Evolutionary conservation across 2,329 filamentous ascomycete genomes (phyloP), one percentile per base, ranked within the genome.

Genomic region (Samsoniella hepiali): DNA sequence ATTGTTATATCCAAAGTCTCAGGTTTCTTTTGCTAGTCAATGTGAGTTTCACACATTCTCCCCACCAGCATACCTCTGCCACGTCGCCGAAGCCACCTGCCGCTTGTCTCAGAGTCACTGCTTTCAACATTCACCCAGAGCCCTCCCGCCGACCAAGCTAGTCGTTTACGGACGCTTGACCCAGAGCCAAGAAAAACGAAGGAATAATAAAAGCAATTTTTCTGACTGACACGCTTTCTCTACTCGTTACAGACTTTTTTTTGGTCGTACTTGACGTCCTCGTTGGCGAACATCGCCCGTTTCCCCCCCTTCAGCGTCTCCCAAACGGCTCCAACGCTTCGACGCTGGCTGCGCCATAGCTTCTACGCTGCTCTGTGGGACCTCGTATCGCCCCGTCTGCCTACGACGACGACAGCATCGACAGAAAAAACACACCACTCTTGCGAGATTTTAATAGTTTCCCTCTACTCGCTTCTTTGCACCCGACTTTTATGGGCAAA

Each of bases 331-430:
- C 40, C 59, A 49, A 62, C 59, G 59, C 59, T 62, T 31, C 38
- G 22, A 55, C 62, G 60, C 45, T 58, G 54, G 36, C 47, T 53
- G 45, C 47, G 54, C 62, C 55, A 53, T 58, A 27, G 31, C 47
- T 36, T 44, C 13, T 38, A 31, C 60, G 17, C 55, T 56, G 54
- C 62, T 27, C 47, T 58, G 62, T 58, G 62, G 62, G 62, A 63
- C 62, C 62, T 63, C 62, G 62, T 63, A 63, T 63, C 38, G 54
- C 47, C 62, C 62, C 62, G 58, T 55, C 31, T 17, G 31, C 38
- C 36, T 31, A 54, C 58, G 29, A 62, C 42, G 34, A 49, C 50
- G n/a, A 42, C 22, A 34, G 13, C 4, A 15, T 36, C 15, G 27
- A 56, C n/a, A 47, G 17, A 17, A 38, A 47, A 47, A 55, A n/a